Percentiles rank a stretch among this genome's conserved stretches.
Conservation (phyloP, 1,284 basidiomycete genomes). For the Ustilago trichophora region DNA sequence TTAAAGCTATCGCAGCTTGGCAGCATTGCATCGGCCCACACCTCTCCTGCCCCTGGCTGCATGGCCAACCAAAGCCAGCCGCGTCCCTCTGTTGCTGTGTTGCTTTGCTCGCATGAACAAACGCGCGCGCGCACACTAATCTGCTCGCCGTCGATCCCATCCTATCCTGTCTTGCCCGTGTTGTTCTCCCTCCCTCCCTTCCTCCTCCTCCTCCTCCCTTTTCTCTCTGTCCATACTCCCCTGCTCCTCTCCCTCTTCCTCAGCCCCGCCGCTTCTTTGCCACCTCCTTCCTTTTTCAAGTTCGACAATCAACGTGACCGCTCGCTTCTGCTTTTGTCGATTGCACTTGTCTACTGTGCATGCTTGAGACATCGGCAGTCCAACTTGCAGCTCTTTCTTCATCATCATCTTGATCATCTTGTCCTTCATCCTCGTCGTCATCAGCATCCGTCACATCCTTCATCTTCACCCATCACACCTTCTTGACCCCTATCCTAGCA, state of each 20-base stretch:
- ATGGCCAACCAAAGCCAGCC: too few species aligned
- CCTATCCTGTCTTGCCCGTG: conserved; percentile 15
- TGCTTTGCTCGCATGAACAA: conserved; percentile 3
- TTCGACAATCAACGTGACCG: conserved; percentile 5
- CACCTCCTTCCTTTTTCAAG: conserved; percentile 13
- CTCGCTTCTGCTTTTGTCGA: conserved; percentile 10
- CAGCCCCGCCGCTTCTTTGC: conserved; percentile 3
- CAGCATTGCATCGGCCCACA: too few species aligned
- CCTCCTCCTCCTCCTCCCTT: too few species aligned
- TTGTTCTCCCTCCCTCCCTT: conserved; percentile 12
- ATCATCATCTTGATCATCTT: neutral
- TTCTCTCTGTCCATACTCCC: too few species aligned
- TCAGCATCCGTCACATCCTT: neutral
- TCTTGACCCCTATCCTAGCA: too few species aligned
- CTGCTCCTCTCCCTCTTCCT: too few species aligned
- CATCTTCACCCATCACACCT: neutral
- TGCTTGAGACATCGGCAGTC: conserved; percentile 10
- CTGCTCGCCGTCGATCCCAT: neutral
- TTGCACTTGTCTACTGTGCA: conserved; percentile 1
- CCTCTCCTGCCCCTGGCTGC: too few species aligned
- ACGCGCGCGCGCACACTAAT: neutral
- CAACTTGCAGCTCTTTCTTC: conserved; percentile 15
- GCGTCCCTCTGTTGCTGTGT: too few species aligned
- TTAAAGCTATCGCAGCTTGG: too few species aligned
- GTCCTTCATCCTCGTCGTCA: too few species aligned